A percentile compares a stretch with the other conserved stretches of the same genome.
Conservation (phyloP, 2,329 filamentous ascomycete species). For the Phialophora chinensis region DNA sequence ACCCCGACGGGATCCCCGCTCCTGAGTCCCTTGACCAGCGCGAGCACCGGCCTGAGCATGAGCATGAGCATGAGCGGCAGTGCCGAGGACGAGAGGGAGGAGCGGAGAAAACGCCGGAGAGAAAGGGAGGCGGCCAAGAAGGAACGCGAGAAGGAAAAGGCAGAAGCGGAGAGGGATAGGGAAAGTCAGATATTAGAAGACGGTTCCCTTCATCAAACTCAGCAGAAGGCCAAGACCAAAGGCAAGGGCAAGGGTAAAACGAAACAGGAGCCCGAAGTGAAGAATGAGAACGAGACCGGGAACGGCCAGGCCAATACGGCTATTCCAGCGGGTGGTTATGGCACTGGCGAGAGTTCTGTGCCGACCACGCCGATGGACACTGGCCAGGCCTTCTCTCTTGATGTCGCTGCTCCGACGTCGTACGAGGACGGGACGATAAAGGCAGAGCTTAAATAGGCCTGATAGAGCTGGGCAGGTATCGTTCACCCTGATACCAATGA, state of each 20-base stretch:
- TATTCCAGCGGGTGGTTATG: not conserved
- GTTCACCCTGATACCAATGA: not conserved
- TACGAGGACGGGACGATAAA: constrained; percentile 4
- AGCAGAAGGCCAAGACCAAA: not conserved
- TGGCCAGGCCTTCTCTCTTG: constrained; percentile 14
- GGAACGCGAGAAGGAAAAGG: constrained; percentile 8
- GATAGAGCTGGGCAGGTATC: not conserved
- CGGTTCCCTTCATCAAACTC: not conserved
- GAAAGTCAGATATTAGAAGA: constrained; percentile 7
- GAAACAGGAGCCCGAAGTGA: constrained; percentile 3
- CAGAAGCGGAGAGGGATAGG: not conserved
- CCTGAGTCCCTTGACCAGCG: constrained; percentile 29
- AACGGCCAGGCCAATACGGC: not conserved
- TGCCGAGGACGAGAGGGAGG: constrained; percentile 7
- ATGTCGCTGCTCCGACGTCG: not conserved
- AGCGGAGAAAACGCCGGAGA: constrained; percentile 16
- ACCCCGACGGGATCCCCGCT: constrained; percentile 12
- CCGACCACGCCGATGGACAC: constrained; percentile 21
- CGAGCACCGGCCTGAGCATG: constrained; percentile 21
- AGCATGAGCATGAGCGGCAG: constrained; percentile 19
- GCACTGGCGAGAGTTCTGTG: constrained; percentile 12
- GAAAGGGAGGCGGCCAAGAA: constrained; percentile 30
- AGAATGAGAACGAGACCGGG: not conserved
- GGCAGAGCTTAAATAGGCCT: not conserved
- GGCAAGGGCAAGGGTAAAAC: not conserved